phyloP scores from a whole-genome alignment of 1,284 basidiomycete genomes.

The Heterobasidion occidentale region DNA sequence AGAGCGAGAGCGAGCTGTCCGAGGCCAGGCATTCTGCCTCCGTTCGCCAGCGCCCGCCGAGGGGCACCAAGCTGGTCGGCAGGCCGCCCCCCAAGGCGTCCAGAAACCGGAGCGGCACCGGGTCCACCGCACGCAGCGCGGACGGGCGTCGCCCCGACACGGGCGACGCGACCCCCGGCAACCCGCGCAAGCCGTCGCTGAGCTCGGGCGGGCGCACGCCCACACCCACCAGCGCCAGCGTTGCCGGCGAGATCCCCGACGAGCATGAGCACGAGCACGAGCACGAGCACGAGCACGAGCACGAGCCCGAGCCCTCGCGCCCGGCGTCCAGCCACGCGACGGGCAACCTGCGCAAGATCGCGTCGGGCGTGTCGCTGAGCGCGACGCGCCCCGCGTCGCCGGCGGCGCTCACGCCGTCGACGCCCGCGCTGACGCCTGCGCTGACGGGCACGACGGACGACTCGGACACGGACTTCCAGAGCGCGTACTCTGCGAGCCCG shows the following conservation, averaged over 20 bases:
- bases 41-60: constrained; percentile 12
- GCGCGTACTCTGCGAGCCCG: constrained; percentile 70
- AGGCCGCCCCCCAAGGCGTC: constrained; percentile 14
- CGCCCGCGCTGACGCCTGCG: constrained; percentile 33
- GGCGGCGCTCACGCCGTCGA: constrained; percentile 24
- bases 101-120: constrained; percentile 38
- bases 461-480: constrained; percentile 79
- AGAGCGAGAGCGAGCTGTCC: constrained; percentile 41
- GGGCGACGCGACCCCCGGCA: constrained; percentile 3
- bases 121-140: constrained; percentile 30
- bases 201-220: not conserved
- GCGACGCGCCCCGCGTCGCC: constrained; percentile 23
- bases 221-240: not conserved
- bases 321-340: not conserved
- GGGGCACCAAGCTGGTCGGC: constrained; percentile 11
- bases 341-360: constrained; percentile 25
- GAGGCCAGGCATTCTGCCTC: constrained; percentile 15
- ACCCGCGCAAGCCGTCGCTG: not conserved
- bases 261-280: not conserved
- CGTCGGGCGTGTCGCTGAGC: constrained; percentile 19
- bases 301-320: not conserved
- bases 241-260: not conserved
- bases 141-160: not conserved
- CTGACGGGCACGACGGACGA: constrained; percentile 55
- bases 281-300: not conserved